A percentile compares a stretch with the other conserved stretches of the same genome.
These are phyloP conservation scores for Heliamphora exappendiculata DNA, from an alignment of 148 eudicot species.

Conservation along the genomic window DNA sequence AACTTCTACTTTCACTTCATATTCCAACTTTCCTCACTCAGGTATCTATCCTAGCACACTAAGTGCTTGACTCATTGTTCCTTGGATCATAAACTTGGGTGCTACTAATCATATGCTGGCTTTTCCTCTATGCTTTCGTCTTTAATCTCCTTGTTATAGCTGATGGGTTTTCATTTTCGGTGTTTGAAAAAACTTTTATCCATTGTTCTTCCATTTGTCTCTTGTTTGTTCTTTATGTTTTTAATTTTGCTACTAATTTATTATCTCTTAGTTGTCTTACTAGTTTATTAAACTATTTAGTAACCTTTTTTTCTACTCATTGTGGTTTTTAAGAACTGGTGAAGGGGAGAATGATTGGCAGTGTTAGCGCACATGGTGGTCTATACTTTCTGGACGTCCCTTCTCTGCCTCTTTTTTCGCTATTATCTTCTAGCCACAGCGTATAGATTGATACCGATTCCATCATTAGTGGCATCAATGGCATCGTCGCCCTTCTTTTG, in stretches of 20 bases:
- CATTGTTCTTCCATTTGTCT: background rate
- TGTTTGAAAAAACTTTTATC: background rate
- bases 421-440: background rate
- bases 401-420: background rate
- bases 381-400: background rate
- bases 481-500: background rate
- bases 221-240: background rate
- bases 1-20: too few species aligned
- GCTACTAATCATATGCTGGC: background rate
- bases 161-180: background rate
- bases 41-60: too few species aligned
- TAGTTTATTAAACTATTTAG: background rate
- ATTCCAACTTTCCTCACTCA: too few species aligned
- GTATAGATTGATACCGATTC: background rate
- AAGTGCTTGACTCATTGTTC: too few species aligned
- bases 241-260: background rate
- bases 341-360: background rate
- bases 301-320: background rate
- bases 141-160: background rate
- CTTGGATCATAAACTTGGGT: background rate
- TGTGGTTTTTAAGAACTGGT: background rate
- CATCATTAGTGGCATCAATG: background rate
- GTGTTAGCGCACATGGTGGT: background rate
- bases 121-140: background rate
- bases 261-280: background rate